Evolutionary conservation across 306 rosid genomes (phyloP).

Genomic region (Quercus berberidifolia): DNA sequence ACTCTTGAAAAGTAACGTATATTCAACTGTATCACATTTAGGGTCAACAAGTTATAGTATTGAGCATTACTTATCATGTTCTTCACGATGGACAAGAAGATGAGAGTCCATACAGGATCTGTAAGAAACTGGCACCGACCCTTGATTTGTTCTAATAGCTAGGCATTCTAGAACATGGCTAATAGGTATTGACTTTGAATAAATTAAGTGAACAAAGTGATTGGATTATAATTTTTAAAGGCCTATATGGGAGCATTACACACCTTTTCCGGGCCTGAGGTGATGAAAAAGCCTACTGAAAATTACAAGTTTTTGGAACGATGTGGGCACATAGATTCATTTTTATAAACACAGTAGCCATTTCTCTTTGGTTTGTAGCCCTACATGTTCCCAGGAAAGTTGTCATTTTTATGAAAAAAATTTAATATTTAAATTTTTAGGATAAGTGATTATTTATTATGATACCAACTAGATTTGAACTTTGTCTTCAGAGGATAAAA

Average conservation of each 20-base stretch:
- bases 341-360: too few species aligned
- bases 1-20: neutral
- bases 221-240: neutral
- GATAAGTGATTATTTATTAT: neutral
- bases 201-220: neutral
- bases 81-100: neutral
- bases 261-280: constrained; percentile 14
- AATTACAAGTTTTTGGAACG: neutral
- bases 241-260: neutral
- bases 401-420: neutral
- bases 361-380: constrained; percentile 13
- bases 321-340: neutral
- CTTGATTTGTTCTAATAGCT: neutral
- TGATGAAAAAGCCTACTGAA: neutral
- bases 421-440: too few species aligned
- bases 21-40: neutral
- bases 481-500: too few species aligned
- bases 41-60: neutral
- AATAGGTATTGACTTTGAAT: constrained; percentile 17
- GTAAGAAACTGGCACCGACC: neutral
- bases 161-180: neutral
- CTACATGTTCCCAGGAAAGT: neutral
- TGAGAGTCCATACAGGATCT: neutral
- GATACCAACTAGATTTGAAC: neutral
- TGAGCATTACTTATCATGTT: neutral